A percentile compares a stretch with the other conserved stretches of the same genome.
phyloP scores from a whole-genome alignment of 352 stramenopile genomes.

The Globisporangium echinulatum region DNA sequence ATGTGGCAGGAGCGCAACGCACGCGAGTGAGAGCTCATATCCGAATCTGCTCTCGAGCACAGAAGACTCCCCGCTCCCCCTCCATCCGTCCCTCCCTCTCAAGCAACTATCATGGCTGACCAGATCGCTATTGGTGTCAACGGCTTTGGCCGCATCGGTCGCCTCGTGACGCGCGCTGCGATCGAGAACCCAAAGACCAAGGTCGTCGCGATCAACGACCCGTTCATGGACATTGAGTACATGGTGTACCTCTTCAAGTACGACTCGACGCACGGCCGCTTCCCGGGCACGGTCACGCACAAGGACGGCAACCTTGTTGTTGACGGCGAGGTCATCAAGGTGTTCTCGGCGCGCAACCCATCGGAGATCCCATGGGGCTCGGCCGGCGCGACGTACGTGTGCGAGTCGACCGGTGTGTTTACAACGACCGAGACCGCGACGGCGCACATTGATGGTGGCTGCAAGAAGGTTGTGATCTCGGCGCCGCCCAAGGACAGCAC shows the following conservation, averaged over 20 bases:
- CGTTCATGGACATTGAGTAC: conserved; percentile 57
- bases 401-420: conserved; percentile 95
- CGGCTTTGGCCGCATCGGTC: conserved; percentile 51
- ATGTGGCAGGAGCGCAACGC: too few relatives aligned
- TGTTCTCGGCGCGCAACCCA: conserved; percentile 40
- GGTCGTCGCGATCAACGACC: conserved; percentile 51
- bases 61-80: conserved; percentile 7
- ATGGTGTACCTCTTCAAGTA: conserved; percentile 96
- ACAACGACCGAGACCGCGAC: conserved; percentile 82
- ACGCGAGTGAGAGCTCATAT: too few relatives aligned
- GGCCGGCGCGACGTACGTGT: conserved; percentile 91
- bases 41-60: conserved; percentile 26
- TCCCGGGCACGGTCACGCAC: conserved; percentile 80
- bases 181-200: conserved; percentile 45
- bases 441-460: conserved; percentile 86
- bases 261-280: conserved; percentile 93
- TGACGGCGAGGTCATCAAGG: conserved; percentile 35
- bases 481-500: conserved; percentile 90
- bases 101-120: conserved; percentile 18
- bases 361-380: conserved; percentile 69
- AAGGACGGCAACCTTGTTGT: conserved; percentile 77
- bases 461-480: conserved; percentile 97
- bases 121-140: conserved; percentile 48
- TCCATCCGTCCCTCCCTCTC: background rate
- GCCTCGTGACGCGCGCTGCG: conserved; percentile 37